These are phyloP conservation scores for Atractiella rhizophila DNA, from an alignment of 768 basidiomycete species.

Conservation along the genomic window DNA sequence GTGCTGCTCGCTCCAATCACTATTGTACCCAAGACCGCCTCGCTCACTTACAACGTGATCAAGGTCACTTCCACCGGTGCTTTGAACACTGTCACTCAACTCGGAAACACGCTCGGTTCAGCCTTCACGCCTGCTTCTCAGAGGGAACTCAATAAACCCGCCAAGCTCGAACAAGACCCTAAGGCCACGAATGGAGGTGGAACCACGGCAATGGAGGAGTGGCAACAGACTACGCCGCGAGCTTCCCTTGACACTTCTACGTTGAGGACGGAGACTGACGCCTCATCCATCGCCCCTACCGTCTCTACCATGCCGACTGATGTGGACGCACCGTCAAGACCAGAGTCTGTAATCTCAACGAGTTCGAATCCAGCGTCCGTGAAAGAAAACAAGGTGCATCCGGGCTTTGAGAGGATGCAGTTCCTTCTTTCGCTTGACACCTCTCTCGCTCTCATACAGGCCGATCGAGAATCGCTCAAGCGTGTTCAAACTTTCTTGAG, in stretches of 20 bases:
- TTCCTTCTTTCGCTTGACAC: constrained; percentile 73
- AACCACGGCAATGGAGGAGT: not conserved
- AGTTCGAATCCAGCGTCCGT: too few species aligned
- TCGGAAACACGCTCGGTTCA: constrained; percentile 4
- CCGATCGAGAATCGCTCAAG: constrained; percentile 70
- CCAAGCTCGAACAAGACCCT: not conserved
- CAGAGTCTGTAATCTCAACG: too few species aligned
- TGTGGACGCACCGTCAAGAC: too few species aligned
- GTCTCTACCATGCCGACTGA: too few species aligned
- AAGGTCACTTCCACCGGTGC: constrained; percentile 48
- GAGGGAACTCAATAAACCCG: not conserved
- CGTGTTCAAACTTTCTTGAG: constrained; percentile 67
- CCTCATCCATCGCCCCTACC: too few species aligned
- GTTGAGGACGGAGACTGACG: too few species aligned
- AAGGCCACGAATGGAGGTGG: not conserved
- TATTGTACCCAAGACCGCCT: constrained; percentile 60
- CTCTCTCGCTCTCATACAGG: constrained; percentile 74
- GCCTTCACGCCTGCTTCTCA: not conserved
- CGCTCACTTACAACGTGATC: constrained; percentile 22
- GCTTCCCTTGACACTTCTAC: not conserved
- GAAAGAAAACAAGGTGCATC: not conserved
- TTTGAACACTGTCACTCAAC: constrained; percentile 14
- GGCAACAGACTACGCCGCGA: not conserved
- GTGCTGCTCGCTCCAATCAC: constrained; percentile 78
- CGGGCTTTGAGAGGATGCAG: constrained; percentile 37